Percentiles rank a stretch among this genome's conserved stretches.
phyloP scores from a whole-genome alignment of 257 asterid species.

The Gynochthodes officinalis region DNA sequence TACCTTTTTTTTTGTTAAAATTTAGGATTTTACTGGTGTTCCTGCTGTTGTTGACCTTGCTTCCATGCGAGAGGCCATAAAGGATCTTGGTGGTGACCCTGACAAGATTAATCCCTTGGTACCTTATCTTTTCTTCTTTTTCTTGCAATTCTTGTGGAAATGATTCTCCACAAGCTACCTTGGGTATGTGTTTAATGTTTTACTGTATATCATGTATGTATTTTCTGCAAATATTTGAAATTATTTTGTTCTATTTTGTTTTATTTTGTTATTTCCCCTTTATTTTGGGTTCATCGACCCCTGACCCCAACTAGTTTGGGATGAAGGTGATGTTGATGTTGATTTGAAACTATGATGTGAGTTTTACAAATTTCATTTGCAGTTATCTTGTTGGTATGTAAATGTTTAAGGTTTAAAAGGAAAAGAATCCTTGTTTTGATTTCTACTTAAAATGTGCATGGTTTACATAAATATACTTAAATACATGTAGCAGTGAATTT shows the following conservation, averaged over 20 bases:
- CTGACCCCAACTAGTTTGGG: too few relatives aligned
- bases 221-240: background rate
- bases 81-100: conserved; percentile 69
- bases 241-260: too few relatives aligned
- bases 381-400: background rate
- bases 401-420: background rate
- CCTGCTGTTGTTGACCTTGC: conserved; percentile 97
- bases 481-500: background rate
- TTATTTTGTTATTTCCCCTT: too few relatives aligned
- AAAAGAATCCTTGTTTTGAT: background rate
- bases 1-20: too few relatives aligned
- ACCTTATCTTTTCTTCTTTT: conserved; percentile 10
- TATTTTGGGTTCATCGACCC: too few relatives aligned
- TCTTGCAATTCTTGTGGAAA: background rate
- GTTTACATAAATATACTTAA: background rate
- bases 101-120: conserved; percentile 91
- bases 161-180: background rate
- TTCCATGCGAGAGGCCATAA: conserved; percentile 91
- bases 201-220: background rate
- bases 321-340: too few relatives aligned
- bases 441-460: background rate
- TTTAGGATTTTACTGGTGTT: conserved; percentile 97
- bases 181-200: background rate
- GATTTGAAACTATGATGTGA: too few relatives aligned
- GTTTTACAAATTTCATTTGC: background rate